These are phyloP conservation scores for Saksenaea vasiformis DNA, from an alignment of 371 early-diverging fungal species.

Conservation along the genomic window DNA sequence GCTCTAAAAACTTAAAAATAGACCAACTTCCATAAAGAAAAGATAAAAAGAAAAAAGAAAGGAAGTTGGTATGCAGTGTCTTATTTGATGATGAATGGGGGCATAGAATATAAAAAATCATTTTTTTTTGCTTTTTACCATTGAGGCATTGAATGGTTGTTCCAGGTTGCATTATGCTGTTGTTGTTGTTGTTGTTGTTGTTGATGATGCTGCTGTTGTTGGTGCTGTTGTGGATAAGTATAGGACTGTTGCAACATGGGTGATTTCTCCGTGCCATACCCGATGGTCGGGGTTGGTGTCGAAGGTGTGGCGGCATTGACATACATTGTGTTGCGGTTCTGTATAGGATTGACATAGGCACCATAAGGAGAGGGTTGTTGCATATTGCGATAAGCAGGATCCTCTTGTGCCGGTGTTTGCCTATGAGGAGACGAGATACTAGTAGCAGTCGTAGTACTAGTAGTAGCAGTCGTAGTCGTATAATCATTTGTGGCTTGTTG, in stretches of 20 bases:
- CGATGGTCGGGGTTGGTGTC: background rate
- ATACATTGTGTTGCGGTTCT: background rate
- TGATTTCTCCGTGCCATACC: conserved; percentile 1
- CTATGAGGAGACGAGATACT: background rate
- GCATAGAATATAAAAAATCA: background rate
- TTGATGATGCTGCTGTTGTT: conserved; percentile 3
- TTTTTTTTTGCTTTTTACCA: background rate
- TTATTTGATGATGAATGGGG: background rate
- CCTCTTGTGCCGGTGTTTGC: background rate
- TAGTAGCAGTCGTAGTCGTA: too few species aligned
- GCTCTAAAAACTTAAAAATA: background rate
- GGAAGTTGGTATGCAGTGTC: background rate
- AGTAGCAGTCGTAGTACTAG: background rate
- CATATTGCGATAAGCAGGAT: background rate
- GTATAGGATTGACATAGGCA: background rate
- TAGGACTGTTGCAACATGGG: background rate
- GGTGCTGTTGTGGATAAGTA: conserved; percentile 19
- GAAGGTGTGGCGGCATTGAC: background rate
- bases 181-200: conserved; percentile 6
- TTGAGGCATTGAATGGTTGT: background rate
- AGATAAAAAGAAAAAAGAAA: background rate
- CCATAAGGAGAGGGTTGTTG: background rate
- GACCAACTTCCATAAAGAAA: background rate
- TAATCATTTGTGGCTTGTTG: conserved; percentile 9
- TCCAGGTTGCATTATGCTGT: background rate